Conservation (phyloP, 257 asterid genomes). For the Anisodus tanguticus region DNA sequence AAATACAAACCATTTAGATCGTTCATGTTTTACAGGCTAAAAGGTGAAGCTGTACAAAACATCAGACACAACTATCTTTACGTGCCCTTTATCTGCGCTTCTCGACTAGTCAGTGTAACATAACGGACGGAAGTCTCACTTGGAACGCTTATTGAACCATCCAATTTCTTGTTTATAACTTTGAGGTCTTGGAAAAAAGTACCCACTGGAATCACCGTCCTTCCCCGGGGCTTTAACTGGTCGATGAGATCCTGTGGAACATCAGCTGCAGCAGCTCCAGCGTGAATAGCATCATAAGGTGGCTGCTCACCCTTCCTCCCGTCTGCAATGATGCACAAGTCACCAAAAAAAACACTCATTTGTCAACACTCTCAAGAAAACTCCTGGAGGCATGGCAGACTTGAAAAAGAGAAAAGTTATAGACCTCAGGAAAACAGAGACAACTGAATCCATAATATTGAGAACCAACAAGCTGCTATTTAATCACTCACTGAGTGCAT, state of each 20-base stretch:
- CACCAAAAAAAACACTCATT: background rate
- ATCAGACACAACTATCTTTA: slow-evolving; percentile 15
- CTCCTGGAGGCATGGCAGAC: too few relatives aligned
- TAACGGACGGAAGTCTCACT: slow-evolving; percentile 83
- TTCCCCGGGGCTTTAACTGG: slow-evolving; percentile 93
- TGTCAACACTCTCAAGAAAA: background rate
- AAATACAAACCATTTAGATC: background rate
- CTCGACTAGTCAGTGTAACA: slow-evolving; percentile 89
- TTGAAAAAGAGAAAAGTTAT: background rate
- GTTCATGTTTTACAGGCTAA: background rate
- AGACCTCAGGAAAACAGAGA: background rate
- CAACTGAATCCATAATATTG: background rate
- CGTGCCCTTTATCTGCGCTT: slow-evolving; percentile 67
- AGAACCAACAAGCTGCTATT: slow-evolving; percentile 4
- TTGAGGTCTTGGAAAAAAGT: slow-evolving; percentile 74
- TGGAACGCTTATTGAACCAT: slow-evolving; percentile 60
- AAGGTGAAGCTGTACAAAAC: slow-evolving; percentile 21
- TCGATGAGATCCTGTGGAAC: slow-evolving; percentile 79
- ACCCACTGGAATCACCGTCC: slow-evolving; percentile 96
- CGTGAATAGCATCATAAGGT: slow-evolving; percentile 96
- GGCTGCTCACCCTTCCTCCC: slow-evolving; percentile 90
- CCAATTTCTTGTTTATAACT: slow-evolving; percentile 79
- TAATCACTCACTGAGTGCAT: background rate
- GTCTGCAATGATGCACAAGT: slow-evolving; percentile 46
- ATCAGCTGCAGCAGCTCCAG: slow-evolving; percentile 94